Evolutionary conservation across 371 early-diverging fungal species (phyloP).

Genomic region (Rhizomucor miehei): DNA sequence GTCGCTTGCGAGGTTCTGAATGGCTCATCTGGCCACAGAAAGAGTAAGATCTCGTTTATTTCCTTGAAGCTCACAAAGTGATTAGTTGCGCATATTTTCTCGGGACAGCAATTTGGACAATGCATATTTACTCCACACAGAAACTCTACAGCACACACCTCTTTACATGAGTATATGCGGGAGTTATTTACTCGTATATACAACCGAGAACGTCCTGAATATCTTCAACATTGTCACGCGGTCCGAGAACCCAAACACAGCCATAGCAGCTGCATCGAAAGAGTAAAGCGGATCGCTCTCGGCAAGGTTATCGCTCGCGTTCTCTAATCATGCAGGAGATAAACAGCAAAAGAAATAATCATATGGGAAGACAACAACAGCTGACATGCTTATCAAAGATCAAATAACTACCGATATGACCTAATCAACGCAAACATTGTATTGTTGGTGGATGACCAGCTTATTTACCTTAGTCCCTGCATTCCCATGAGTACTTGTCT

Average conservation of each 20-base stretch:
- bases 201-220: conserved; percentile 65
- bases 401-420: conserved; percentile 32
- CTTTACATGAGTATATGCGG: conserved; percentile 59
- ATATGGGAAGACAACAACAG: not conserved
- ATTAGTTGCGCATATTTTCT: conserved; percentile 71
- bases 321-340: conserved; percentile 37
- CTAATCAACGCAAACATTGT: conserved; percentile 43
- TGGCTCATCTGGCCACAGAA: conserved; percentile 5
- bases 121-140: conserved; percentile 52
- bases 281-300: conserved; percentile 27
- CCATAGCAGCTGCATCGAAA: conserved; percentile 3
- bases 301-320: conserved; percentile 59
- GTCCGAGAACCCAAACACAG: conserved; percentile 6
- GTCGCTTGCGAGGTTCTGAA: conserved; percentile 54
- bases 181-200: conserved; percentile 64
- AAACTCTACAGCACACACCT: conserved; percentile 40
- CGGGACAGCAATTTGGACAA: conserved; percentile 78
- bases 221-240: conserved; percentile 28
- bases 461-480: conserved; percentile 43
- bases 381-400: conserved; percentile 16
- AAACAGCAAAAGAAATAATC: not conserved
- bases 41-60: no score
- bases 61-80: not conserved
- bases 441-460: conserved; percentile 47
- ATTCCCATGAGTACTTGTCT: conserved; percentile 16